Percentiles rank a stretch among this genome's conserved stretches.
Evolutionary conservation across 192 early-diverging fungal species (phyloP).

Genomic region (Mortierella antarctica): DNA sequence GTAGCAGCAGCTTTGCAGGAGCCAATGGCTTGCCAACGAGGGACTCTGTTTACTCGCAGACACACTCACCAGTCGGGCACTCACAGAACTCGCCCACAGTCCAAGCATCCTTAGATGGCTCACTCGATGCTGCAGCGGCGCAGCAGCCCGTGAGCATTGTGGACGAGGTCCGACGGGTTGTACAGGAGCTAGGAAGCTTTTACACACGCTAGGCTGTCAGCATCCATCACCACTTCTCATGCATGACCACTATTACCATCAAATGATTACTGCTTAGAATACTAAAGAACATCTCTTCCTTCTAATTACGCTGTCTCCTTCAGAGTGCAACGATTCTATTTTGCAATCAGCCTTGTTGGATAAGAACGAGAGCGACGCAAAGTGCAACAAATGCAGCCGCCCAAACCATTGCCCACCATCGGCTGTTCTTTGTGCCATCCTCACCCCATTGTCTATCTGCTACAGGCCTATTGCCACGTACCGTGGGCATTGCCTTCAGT

Average conservation of each 20-base stretch:
- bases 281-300: no score
- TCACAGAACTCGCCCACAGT: conserved; percentile 11
- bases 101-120: conserved; percentile 6
- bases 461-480: no score
- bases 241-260: not conserved
- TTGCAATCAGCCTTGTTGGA: no score
- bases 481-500: conserved; percentile 12
- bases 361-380: no score
- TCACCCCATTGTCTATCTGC: no score
- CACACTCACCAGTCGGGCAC: conserved; percentile 20
- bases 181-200: conserved; percentile 40
- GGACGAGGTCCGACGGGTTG: conserved; percentile 44
- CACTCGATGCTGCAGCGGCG: not conserved
- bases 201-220: conserved; percentile 26
- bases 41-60: conserved; percentile 31
- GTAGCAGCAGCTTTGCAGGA: not conserved
- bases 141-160: conserved; percentile 46
- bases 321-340: no score
- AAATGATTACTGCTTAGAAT: no score
- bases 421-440: no score
- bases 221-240: not conserved
- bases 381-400: no score
- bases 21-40: not conserved
- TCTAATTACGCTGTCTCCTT: no score
- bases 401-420: no score